Base-by-base conservation (phyloP, 2,329 filamentous ascomycete species). In the Amphichorda felina region DNA sequence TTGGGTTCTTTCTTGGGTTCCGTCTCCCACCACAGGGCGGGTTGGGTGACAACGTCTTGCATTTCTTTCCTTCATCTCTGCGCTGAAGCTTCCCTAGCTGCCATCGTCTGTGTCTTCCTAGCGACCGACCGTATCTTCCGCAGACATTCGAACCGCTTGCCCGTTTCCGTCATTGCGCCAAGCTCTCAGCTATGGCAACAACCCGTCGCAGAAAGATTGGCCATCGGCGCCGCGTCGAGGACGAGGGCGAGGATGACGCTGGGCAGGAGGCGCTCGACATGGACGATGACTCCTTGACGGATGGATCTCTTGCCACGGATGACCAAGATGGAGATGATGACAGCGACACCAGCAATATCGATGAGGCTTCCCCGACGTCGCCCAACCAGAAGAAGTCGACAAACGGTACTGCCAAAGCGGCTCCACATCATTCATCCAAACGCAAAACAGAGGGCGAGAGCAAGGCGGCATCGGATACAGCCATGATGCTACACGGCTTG, bases 231-330 rank as follows among this genome's bases (percentile, higher is more conserved):
- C 73, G 78, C 47, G 68, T 76, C 45, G 76, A 78, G 56, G 78
- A 83, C 49, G 79, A 83, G 53, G 78, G 70, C 46, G 79, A 82
- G 48, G 79, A 82, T 44, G 78, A 82, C 43, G 70, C 63, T 44
- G 68, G 65, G 40, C 63, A 57, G 35, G 71, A 73, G 40, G 59
- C 62, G 36, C 59, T 68, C 39, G 75, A 79, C 33, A 53, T 72
- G 27, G 75, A 79, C 45, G 75, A 81, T 45, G 76, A 81, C 52
- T 81, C 76, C 35, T 55, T 76, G 45, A 77, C 70, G 43, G 77
- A 81, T 40, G 75, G 71, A 44, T 80, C 77, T 38, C 57, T 74
- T 45, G 61, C 62, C 40, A 77, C 68, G 50, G 76, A 80, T 40
- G 76, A 79, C 39, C 63, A 74, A 46, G 72, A 75, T 44, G 61